phyloP scores from a whole-genome alignment of 176 grass and related monocot species.

The Microstegium vimineum region DNA sequence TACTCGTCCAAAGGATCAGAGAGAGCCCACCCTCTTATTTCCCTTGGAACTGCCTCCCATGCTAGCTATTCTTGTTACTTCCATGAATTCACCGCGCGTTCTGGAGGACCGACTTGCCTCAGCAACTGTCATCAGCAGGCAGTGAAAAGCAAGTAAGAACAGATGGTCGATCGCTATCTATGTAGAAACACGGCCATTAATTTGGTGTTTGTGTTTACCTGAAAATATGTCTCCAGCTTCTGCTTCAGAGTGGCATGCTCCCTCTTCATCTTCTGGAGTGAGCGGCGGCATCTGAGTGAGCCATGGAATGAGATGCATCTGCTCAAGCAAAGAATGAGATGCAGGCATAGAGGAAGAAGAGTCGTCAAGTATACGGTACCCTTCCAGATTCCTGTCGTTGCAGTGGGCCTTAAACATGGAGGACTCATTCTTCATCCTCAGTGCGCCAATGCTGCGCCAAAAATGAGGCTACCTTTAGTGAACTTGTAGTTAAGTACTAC shows the following conservation, averaged over 20 bases:
- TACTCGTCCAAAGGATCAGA: slow-evolving; percentile 10
- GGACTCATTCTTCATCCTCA: slow-evolving; percentile 68
- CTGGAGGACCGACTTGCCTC: slow-evolving; percentile 48
- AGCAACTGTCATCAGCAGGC: slow-evolving; percentile 33
- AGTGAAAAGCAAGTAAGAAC: slow-evolving; percentile 1
- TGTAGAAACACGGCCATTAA: background rate
- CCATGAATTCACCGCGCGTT: slow-evolving; percentile 37
- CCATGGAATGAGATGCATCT: background rate
- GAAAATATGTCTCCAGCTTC: slow-evolving; percentile 70
- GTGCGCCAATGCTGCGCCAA: slow-evolving; percentile 63
- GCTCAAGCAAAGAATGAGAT: background rate
- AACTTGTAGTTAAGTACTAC: background rate
- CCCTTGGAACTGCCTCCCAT: slow-evolving; percentile 9
- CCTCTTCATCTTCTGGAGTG: slow-evolving; percentile 68
- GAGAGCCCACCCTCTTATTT: background rate
- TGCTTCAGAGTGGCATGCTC: slow-evolving; percentile 58
- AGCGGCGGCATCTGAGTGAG: slow-evolving; percentile 53
- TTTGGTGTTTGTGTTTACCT: slow-evolving; percentile 17
- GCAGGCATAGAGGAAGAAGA: background rate
- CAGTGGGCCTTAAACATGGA: slow-evolving; percentile 53
- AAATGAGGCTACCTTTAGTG: background rate
- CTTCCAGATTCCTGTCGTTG: slow-evolving; percentile 46
- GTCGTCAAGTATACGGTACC: slow-evolving; percentile 13
- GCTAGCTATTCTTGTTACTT: slow-evolving; percentile 14
- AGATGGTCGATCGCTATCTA: background rate